Base-by-base conservation (phyloP, 371 early-diverging fungal genomes). In the Mucor lusitanicus region DNA sequence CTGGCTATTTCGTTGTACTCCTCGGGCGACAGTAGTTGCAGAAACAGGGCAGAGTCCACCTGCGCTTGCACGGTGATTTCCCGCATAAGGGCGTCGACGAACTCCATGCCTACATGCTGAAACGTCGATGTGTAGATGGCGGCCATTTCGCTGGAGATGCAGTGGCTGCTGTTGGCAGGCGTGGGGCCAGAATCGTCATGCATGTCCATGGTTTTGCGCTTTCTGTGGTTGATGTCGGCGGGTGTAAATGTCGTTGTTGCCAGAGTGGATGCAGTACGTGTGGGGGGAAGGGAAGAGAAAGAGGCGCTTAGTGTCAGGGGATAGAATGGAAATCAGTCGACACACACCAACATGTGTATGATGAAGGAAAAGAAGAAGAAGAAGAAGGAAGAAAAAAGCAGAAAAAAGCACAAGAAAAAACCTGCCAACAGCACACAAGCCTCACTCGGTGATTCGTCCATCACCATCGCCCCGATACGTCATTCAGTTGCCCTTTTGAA, bases 1-100 rank as follows among this genome's bases (percentile, higher is more conserved):
- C 23, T 50, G 13, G 54, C 46, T n/a, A 72, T 33, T 11, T 73
- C 67, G 35, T 56, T 70, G 59, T 67, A 70, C 59, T 74, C 70
- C 27, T 74, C 70, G 6, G 53, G 25, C 21, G 74, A 30, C 7
- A 74, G 27, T 42, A 74, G 13, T 30, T 67, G 70, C 27, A 69
- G 48, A 3, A 74, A 23, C 9, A 74, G 8, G 5, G 60, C 53
- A 23, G 68, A 64, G 6, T 70, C 61, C 3, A 44, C 62, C 17
- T 64, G 48, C 3, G 65, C 55, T 39, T 63, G 67, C n/a, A 55
- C 27, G 15, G 67, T 61, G 19, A 74, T 57, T 46, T 74, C 70
- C 27, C 55, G 61, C 48, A 67, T 30, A 42, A 74, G 68, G 23
- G 44, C 35, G 33, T 74, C 65, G n/a, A 74, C n/a, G 57, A 74